These are phyloP conservation scores for Linnemannia elongata DNA, from an alignment of 192 early-diverging fungal species.

Conservation along the genomic window DNA sequence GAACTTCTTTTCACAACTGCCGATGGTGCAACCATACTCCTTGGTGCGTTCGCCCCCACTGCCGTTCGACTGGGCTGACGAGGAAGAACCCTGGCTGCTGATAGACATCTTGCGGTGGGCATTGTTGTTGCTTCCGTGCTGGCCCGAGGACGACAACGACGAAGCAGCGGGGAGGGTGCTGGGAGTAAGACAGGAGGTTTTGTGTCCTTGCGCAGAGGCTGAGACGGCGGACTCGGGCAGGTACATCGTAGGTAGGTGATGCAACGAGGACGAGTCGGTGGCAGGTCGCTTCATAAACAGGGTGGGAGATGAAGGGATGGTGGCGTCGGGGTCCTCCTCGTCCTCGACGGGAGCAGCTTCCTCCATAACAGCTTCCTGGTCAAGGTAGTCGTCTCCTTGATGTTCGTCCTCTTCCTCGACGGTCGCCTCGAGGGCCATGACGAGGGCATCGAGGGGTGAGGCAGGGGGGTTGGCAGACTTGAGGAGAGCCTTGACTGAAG, in stretches of 20 bases:
- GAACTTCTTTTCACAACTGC: constrained; percentile 74
- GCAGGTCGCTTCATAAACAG: constrained; percentile 44
- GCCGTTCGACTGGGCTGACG: constrained; percentile 23
- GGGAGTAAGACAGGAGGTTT: constrained; percentile 11
- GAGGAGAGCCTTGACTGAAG: constrained; percentile 46
- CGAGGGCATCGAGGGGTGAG: constrained; percentile 56
- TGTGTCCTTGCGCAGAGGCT: neutral
- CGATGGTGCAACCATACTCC: constrained; percentile 58
- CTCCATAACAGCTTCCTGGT: neutral
- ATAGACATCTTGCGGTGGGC: constrained; percentile 46
- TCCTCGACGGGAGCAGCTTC: neutral
- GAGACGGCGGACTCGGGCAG: constrained; percentile 33
- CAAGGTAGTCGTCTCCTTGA: neutral
- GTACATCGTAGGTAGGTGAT: constrained; percentile 41
- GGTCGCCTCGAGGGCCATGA: constrained; percentile 59
- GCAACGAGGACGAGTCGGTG: constrained; percentile 21
- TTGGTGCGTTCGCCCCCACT: constrained; percentile 25
- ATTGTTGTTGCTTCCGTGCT: neutral
- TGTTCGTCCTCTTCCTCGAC: constrained; percentile 36
- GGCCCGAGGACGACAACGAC: neutral
- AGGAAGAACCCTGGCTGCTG: constrained; percentile 45
- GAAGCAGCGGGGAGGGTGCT: constrained; percentile 9
- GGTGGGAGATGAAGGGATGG: constrained; percentile 49
- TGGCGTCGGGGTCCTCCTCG: constrained; percentile 53
- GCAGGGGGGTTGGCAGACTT: constrained; percentile 37